These are phyloP conservation scores for Aspergillus egyptiacus DNA, from an alignment of 495 filamentous ascomycete species.

Conservation along the genomic window DNA sequence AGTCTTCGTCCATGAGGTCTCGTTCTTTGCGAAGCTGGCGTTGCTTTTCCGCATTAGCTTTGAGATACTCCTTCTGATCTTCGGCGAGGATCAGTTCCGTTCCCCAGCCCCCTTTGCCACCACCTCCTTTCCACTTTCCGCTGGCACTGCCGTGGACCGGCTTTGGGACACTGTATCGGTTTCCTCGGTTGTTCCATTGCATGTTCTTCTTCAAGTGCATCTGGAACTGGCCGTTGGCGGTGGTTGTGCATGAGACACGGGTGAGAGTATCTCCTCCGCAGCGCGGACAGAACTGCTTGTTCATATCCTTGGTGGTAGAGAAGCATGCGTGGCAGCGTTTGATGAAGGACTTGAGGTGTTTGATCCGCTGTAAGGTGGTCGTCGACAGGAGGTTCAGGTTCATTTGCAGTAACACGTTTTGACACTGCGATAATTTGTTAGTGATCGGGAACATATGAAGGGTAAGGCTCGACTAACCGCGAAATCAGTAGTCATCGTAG, in stretches of 20 bases:
- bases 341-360: conserved; percentile 75
- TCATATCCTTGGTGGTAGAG: conserved; percentile 73
- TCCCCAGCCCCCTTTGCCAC: conserved; percentile 85
- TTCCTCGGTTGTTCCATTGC: conserved; percentile 91
- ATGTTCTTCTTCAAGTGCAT: conserved; percentile 92
- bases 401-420: conserved; percentile 90
- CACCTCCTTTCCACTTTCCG: conserved; percentile 66
- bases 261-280: conserved; percentile 86
- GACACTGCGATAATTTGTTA: conserved; percentile 40
- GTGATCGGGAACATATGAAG: neutral
- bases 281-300: conserved; percentile 85
- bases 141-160: conserved; percentile 72
- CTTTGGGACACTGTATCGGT: conserved; percentile 86
- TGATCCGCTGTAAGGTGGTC: conserved; percentile 62
- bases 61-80: conserved; percentile 90
- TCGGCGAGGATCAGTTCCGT: conserved; percentile 76
- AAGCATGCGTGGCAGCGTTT: conserved; percentile 95
- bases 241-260: conserved; percentile 78
- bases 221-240: conserved; percentile 70
- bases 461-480: conserved; percentile 51
- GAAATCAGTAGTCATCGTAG: conserved; percentile 87
- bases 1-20: conserved; percentile 93
- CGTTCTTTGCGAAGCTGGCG: conserved; percentile 56
- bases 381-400: conserved; percentile 87
- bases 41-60: conserved; percentile 55